Evolutionary conservation across 1,284 basidiomycete species (phyloP), one percentile per base, ranked within the genome.

Genomic region (Moniliella sp.): DNA sequence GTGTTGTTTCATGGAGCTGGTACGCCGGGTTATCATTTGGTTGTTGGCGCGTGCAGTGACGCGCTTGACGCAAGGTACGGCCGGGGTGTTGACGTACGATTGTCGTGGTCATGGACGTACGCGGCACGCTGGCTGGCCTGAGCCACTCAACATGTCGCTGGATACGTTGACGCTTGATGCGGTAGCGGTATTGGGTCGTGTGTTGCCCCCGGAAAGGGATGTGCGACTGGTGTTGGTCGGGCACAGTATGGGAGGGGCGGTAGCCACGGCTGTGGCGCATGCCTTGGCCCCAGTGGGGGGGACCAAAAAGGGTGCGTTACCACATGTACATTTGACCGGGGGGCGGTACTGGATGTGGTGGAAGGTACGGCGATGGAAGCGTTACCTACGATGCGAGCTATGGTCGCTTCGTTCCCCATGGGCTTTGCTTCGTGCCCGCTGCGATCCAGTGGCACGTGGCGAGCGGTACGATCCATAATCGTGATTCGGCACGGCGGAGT

Each of bases 291-390:
- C 31, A n/a, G 7, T 32, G 34, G 10, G 28, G 34, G 12, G 35
- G 42, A 13, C 33, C 33, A 5, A 36, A 3, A 21, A 15, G 16
- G 18, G 12, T n/a, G n/a, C 16, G n/a, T 18, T 11, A 11, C 13
- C 26, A 5, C 7, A 17, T 10, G 21, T 14, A 13, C 67, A 66
- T 4, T 66, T 93, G 0, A 68, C 72, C 0, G 88, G 91, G 0
- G 76, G 1, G 72, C 73, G 1, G 83, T 93, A 1, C 66, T 99
- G 1, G 91, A 97, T 48, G 83, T 94, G 4, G 91, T 99, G 0
- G 88, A 99, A 67, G 88, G 86, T 4, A 82, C 82, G n/a, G 86
- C 91, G 0, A 67, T 94, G 21, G 83, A 88, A 28, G 78, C 84
- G 0, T 68, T 97, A 4, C 76, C 78, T 0, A 71, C 78, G 41